Evolutionary conservation across 345 rosid genomes (phyloP).

Genomic region (Euphorbia lathyris): DNA sequence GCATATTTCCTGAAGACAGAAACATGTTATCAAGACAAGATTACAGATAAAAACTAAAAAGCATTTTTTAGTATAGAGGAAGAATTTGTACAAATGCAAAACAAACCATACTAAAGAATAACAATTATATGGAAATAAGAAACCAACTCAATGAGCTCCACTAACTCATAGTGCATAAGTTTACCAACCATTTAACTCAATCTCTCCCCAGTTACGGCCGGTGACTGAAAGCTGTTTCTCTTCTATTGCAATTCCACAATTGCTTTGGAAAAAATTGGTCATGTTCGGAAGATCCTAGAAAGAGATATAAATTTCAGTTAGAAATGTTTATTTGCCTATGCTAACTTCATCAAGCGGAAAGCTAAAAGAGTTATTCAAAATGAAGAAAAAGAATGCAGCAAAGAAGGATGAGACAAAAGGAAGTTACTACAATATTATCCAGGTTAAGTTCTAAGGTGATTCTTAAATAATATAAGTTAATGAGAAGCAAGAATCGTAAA

Average conservation of each 20-base stretch:
- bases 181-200: constrained; percentile 77
- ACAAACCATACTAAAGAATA: not conserved
- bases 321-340: not conserved
- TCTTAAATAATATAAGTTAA: too few species aligned
- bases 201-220: constrained; percentile 98
- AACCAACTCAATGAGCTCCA: not conserved
- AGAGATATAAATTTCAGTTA: not conserved
- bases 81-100: not conserved
- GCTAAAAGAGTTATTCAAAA: not conserved
- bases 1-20: constrained; percentile 62
- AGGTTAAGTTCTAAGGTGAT: not conserved
- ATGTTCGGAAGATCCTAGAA: constrained; percentile 70
- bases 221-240: constrained; percentile 88
- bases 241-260: constrained; percentile 64
- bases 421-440: not conserved
- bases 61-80: not conserved
- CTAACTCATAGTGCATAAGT: not conserved
- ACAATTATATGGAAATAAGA: not conserved
- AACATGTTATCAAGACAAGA: not conserved
- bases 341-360: not conserved
- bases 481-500: not conserved
- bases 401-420: not conserved
- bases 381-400: not conserved
- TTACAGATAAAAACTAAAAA: not conserved
- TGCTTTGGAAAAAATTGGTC: constrained; percentile 68